Percentiles rank a stretch among this genome's conserved stretches.
phyloP scores from a whole-genome alignment of 1,284 basidiomycete genomes.

The Fomitopsis schrenkii region DNA sequence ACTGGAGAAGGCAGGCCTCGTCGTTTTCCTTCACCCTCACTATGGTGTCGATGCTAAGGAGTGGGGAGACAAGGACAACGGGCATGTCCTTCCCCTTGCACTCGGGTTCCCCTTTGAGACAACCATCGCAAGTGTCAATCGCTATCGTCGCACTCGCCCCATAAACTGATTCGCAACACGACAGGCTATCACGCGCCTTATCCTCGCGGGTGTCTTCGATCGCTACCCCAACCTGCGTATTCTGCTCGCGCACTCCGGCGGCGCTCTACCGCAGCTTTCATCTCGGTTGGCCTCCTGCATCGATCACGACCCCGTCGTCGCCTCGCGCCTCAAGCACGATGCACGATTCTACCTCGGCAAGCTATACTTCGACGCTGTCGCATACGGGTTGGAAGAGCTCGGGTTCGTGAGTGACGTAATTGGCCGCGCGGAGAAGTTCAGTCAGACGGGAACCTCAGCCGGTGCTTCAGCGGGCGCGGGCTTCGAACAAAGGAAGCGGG shows the following conservation, averaged over 20 bases:
- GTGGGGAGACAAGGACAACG: conserved; percentile 75
- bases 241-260: conserved; percentile 83
- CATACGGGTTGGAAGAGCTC: conserved; percentile 81
- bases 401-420: conserved; percentile 70
- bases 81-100: conserved; percentile 81
- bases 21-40: conserved; percentile 81
- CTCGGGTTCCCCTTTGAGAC: conserved; percentile 89
- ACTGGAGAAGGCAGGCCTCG: conserved; percentile 60
- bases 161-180: not conserved
- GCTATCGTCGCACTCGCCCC: conserved; percentile 2
- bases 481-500: conserved; percentile 21
- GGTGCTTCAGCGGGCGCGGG: conserved; percentile 17
- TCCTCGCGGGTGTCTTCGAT: conserved; percentile 78
- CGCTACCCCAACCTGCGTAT: conserved; percentile 69
- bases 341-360: conserved; percentile 80
- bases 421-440: conserved; percentile 55
- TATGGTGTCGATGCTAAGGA: conserved; percentile 66
- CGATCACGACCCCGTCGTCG: conserved; percentile 76
- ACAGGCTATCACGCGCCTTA: conserved; percentile 75
- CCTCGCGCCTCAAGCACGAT: conserved; percentile 71
- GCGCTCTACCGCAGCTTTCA: conserved; percentile 75
- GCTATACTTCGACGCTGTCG: conserved; percentile 79
- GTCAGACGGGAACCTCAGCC: conserved; percentile 29
- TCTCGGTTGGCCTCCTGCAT: conserved; percentile 82
- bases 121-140: conserved; percentile 57